These are phyloP conservation scores for Nicotiana noctiflora DNA, from an alignment of 257 asterid species.

Conservation along the genomic window DNA sequence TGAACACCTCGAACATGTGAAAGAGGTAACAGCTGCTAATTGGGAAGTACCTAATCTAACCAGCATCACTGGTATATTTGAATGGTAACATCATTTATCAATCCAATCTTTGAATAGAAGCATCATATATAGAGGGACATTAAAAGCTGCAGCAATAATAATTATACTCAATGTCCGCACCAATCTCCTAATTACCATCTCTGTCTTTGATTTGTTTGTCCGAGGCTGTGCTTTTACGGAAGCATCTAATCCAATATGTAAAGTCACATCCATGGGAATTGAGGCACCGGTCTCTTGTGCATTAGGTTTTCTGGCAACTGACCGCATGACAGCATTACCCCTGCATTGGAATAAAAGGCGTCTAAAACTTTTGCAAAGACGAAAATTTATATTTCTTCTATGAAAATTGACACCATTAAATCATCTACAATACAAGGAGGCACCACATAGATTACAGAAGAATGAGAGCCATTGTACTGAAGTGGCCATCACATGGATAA, in stretches of 20 bases:
- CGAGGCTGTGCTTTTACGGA: conserved; percentile 23
- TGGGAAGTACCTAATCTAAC: neutral
- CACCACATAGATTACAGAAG: neutral
- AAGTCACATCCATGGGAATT: conserved; percentile 33
- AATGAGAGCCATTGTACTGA: neutral
- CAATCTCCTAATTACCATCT: conserved; percentile 53
- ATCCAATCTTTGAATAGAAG: conserved; percentile 91
- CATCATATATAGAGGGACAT: conserved; percentile 72
- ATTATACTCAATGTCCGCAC: conserved; percentile 43
- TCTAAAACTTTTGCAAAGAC: neutral
- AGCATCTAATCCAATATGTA: conserved; percentile 40
- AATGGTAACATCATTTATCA: conserved; percentile 41
- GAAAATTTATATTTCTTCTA: neutral
- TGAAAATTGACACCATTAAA: neutral
- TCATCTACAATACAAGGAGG: neutral
- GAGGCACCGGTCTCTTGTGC: conserved; percentile 29
- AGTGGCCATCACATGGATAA: neutral
- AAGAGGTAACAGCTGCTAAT: neutral
- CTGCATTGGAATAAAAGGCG: conserved; percentile 26
- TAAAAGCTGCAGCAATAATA: conserved; percentile 55
- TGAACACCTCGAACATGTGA: neutral
- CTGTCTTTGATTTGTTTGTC: conserved; percentile 39
- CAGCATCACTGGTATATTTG: neutral
- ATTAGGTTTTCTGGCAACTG: conserved; percentile 47
- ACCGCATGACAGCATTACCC: conserved; percentile 76